Percentiles rank a stretch among this genome's conserved stretches.
Evolutionary conservation across 1,139 yeast genomes (phyloP).

Genomic region (Yamadazyma sp.): DNA sequence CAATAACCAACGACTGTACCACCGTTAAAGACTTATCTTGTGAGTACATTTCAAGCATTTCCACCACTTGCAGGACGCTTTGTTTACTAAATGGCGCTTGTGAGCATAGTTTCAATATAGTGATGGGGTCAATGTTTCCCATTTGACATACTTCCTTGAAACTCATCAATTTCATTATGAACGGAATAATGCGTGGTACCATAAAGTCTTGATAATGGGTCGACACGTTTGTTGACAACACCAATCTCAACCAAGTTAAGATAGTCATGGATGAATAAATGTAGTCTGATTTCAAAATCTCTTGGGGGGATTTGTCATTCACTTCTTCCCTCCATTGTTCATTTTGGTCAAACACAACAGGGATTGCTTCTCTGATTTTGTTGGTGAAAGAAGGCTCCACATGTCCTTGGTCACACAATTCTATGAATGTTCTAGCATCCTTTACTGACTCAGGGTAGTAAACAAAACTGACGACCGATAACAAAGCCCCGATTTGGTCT

Average conservation of each 20-base stretch:
- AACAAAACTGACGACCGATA: conserved; percentile 56
- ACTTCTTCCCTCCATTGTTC: conserved; percentile 44
- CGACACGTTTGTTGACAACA: conserved; percentile 42
- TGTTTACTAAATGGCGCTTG: conserved; percentile 54
- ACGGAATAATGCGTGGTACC: conserved; percentile 61
- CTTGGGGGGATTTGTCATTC: conserved; percentile 40
- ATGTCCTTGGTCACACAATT: conserved; percentile 32
- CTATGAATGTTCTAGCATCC: conserved; percentile 44
- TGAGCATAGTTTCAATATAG: conserved; percentile 55
- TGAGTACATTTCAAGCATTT: conserved; percentile 49
- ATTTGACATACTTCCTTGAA: conserved; percentile 83
- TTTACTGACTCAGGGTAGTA: conserved; percentile 52
- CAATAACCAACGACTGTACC: conserved; percentile 66
- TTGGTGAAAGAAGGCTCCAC: conserved; percentile 3
- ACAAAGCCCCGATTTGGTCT: conserved; percentile 63
- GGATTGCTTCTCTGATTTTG: conserved; percentile 17
- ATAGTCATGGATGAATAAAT: conserved; percentile 49
- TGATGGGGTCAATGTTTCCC: conserved; percentile 59
- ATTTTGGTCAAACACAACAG: conserved; percentile 40
- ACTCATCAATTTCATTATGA: conserved; percentile 61
- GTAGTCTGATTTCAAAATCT: conserved; percentile 46
- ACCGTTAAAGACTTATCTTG: conserved; percentile 48
- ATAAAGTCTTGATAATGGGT: conserved; percentile 38
- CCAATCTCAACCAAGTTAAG: conserved; percentile 42
- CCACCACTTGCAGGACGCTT: conserved; percentile 46